Evolutionary conservation across 2,329 filamentous ascomycete species (phyloP), one percentile per base, ranked within the genome.

Genomic region (Penicillium nordicum): DNA sequence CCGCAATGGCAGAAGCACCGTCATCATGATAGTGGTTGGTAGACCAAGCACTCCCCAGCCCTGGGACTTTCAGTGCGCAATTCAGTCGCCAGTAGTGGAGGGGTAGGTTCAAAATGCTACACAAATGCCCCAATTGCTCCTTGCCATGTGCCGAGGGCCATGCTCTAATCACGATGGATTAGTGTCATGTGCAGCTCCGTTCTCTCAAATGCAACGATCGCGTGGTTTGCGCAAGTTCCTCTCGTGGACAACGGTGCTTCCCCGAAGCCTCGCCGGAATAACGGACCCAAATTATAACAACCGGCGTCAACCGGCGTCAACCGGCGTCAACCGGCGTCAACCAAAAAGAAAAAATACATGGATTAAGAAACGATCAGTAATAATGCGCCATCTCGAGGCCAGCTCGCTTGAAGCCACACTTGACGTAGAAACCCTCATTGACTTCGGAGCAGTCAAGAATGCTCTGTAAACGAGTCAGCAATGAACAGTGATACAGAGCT

Each of bases 361-460:
- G 6, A 54, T 44, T 27, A 32, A 43, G 21, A 34, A 53, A 29
- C 5, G 45, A 55, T 66, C 67, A 76, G 73, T 95, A 94, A 77
- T 96, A 96, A 79, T 96, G 91, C 42, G 93, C 92, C 94, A 99
- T 97, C 78, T 99, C 90, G 55, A 97, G 78, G 16, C 94, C 94
- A 29, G 92, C 93, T 60, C 91, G 82, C 77, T 91, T 88, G 76
- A 96, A 97, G 57, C 93, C 93, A 76, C 94, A 97, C 82, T 97
- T 97, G 75, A 96, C 83, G 75, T 99, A 99, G 80, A 99, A 97
- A 23, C 92, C 93, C 76, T 96, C 92, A 74, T 97, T 99, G 67
- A 88, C 85, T 76, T 97, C 93, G 64, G 89, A 95, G 80, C 94
- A 99, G 76, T 97, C 93, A 63, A 97, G 84, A 66, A 99, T 97